These are phyloP conservation scores for Aspergillus nomiae DNA, from an alignment of 2,329 filamentous ascomycete species.

Conservation along the genomic window DNA sequence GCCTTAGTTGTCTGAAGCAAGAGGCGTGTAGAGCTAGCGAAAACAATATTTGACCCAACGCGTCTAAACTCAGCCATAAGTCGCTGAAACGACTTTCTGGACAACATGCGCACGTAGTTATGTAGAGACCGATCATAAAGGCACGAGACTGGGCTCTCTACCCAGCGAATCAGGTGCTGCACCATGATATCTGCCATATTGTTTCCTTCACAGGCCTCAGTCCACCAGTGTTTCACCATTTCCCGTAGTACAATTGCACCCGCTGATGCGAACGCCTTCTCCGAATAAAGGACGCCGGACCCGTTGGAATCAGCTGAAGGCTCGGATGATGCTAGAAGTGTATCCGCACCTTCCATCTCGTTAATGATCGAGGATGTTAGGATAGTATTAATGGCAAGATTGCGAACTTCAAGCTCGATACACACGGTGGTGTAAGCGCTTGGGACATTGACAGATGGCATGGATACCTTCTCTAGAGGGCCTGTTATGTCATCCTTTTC, in stretches of 20 bases:
- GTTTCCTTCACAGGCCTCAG: conserved; percentile 84
- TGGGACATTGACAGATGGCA: conserved; percentile 91
- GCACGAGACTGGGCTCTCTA: conserved; percentile 88
- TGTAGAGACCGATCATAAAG: conserved; percentile 93
- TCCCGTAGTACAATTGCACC: conserved; percentile 88
- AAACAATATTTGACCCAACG: conserved; percentile 94
- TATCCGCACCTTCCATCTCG: conserved; percentile 86
- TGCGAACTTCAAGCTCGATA: conserved; percentile 90
- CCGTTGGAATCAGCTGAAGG: conserved; percentile 63
- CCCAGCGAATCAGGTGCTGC: conserved; percentile 95
- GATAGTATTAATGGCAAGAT: conserved; percentile 96
- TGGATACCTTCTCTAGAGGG: conserved; percentile 80
- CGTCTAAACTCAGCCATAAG: conserved; percentile 95
- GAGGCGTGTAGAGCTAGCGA: conserved; percentile 84
- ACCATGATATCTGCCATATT: conserved; percentile 98
- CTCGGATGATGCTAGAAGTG: conserved; percentile 78
- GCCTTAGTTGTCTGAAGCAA: conserved; percentile 94
- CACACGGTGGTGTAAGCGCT: conserved; percentile 95
- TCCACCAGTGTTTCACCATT: conserved; percentile 99
- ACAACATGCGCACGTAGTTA: conserved; percentile 99
- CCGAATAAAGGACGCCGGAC: conserved; percentile 72
- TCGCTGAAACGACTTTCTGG: conserved; percentile 93
- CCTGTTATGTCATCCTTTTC: conserved; percentile 88
- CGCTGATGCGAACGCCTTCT: conserved; percentile 90
- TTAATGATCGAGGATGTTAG: conserved; percentile 95